phyloP scores from a whole-genome alignment of 768 basidiomycete genomes.

The Phaeotremella fagi region DNA sequence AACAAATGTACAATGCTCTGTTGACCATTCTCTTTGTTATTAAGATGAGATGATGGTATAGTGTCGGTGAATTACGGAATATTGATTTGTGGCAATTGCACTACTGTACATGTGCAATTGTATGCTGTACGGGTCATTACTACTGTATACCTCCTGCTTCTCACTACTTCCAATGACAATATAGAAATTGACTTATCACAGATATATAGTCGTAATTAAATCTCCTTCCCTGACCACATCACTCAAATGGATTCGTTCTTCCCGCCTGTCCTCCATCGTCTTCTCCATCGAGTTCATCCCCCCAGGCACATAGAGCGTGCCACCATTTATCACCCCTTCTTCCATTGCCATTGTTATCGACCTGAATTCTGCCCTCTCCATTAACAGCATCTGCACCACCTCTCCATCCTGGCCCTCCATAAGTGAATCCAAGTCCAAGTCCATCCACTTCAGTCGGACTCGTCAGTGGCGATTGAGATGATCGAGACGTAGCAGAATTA shows the following conservation, averaged over 20 bases:
- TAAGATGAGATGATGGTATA: too few relatives aligned
- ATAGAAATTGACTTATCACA: too few relatives aligned
- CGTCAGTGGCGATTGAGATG: constrained; percentile 12
- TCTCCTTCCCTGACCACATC: not conserved
- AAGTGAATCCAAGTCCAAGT: constrained; percentile 11
- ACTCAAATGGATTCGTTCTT: constrained; percentile 47
- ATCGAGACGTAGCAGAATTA: constrained; percentile 1
- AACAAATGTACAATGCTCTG: too few relatives aligned
- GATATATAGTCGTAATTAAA: too few relatives aligned
- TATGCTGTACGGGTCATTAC: too few relatives aligned
- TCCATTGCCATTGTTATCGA: too few relatives aligned
- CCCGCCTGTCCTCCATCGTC: constrained; percentile 42
- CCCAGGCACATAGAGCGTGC: constrained; percentile 48
- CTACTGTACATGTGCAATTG: too few relatives aligned
- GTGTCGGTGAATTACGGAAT: too few relatives aligned
- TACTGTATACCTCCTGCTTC: too few relatives aligned
- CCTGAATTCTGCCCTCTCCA: constrained; percentile 5
- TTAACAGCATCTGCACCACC: constrained; percentile 26
- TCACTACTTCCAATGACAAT: too few relatives aligned
- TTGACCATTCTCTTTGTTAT: too few relatives aligned
- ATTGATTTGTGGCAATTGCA: too few relatives aligned
- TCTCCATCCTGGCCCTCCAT: constrained; percentile 34
- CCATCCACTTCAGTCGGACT: constrained; percentile 11
- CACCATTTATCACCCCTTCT: constrained; percentile 42
- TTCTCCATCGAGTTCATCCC: constrained; percentile 42